phyloP scores from a whole-genome alignment of 805 yeast species.

The Nakazawaea peltata region DNA sequence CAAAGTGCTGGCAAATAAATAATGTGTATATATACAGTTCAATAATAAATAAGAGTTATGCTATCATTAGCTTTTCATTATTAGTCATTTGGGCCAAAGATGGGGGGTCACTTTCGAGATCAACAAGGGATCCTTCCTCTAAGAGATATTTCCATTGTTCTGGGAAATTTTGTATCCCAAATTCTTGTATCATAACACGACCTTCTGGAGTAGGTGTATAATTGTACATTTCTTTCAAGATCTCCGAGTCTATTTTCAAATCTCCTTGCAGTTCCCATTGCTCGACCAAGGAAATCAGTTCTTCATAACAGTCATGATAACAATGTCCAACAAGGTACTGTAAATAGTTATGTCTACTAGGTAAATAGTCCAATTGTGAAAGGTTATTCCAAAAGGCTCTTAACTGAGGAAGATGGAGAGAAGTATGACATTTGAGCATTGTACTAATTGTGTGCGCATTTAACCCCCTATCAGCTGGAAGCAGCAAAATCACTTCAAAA shows the following conservation, averaged over 20 bases:
- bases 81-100: slow-evolving; percentile 15
- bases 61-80: not conserved
- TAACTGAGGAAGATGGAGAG: slow-evolving; percentile 44
- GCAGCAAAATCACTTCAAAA: slow-evolving; percentile 49
- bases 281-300: slow-evolving; percentile 45
- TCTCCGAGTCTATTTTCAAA: slow-evolving; percentile 32
- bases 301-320: slow-evolving; percentile 49
- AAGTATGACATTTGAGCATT: slow-evolving; percentile 57
- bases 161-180: slow-evolving; percentile 28
- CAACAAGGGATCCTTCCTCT: slow-evolving; percentile 19
- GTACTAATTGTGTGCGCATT: slow-evolving; percentile 58
- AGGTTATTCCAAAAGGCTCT: slow-evolving; percentile 55
- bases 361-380: slow-evolving; percentile 38
- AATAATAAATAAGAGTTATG: not conserved
- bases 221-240: slow-evolving; percentile 39
- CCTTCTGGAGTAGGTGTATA: slow-evolving; percentile 32
- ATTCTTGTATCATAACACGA: slow-evolving; percentile 25
- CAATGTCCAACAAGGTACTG: slow-evolving; percentile 67
- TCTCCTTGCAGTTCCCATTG: slow-evolving; percentile 39
- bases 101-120: slow-evolving; percentile 24
- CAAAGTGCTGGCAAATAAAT: slow-evolving; percentile 57
- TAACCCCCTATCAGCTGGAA: slow-evolving; percentile 42
- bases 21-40: not conserved
- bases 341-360: slow-evolving; percentile 41
- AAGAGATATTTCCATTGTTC: slow-evolving; percentile 29